Conservation (phyloP, 1,284 basidiomycete genomes). For the Cutaneotrichosporon mucoides region DNA sequence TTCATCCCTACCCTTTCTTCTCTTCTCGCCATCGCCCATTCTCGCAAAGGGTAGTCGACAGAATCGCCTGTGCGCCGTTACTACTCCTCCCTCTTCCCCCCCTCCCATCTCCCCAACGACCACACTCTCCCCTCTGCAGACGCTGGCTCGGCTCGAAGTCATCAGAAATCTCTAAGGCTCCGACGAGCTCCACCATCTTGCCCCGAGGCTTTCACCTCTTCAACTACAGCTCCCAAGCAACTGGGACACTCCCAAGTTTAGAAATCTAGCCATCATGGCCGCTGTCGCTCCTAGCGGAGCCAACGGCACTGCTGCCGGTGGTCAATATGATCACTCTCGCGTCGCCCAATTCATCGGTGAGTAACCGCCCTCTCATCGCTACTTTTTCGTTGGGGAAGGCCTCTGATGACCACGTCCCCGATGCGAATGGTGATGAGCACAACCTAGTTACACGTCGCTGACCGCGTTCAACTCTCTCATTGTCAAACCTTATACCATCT, state of each 20-base stretch:
- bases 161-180: not conserved
- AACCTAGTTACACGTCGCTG: too few relatives aligned
- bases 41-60: not conserved
- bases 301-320: slow-evolving; percentile 19
- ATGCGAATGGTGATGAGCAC: too few relatives aligned
- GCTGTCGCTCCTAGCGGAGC: slow-evolving; percentile 14
- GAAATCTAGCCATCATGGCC: slow-evolving; percentile 24
- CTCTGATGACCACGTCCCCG: too few relatives aligned
- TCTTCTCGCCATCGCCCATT: slow-evolving; percentile 1
- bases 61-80: not conserved
- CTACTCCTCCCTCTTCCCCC: too few relatives aligned
- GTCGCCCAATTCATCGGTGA: slow-evolving; percentile 77
- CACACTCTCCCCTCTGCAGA: not conserved
- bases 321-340: slow-evolving; percentile 55
- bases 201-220: not conserved
- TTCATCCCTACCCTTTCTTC: slow-evolving; percentile 3
- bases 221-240: not conserved
- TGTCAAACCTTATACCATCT: too few relatives aligned
- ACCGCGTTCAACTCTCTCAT: too few relatives aligned
- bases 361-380: slow-evolving; percentile 18
- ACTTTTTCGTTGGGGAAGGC: not conserved
- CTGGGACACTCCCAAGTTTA: not conserved
- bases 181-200: slow-evolving; percentile 2
- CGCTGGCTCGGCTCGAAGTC: not conserved
- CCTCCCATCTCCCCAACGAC: too few relatives aligned